Percentiles rank a stretch among this genome's conserved stretches.
These are phyloP conservation scores for Cornus kousa DNA, from an alignment of 148 eudicot species.

Conservation along the genomic window DNA sequence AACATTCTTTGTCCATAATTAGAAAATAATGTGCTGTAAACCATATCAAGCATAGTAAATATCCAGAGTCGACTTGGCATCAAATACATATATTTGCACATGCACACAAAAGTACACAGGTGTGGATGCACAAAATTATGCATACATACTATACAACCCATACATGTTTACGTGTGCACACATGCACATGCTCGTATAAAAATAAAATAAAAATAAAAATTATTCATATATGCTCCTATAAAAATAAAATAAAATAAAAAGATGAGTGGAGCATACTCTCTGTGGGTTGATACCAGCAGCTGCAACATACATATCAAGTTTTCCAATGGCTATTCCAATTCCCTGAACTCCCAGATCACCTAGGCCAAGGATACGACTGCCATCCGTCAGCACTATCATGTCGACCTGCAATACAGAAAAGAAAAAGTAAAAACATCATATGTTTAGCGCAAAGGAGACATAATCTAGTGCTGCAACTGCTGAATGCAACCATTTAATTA, in stretches of 20 bases:
- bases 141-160: not conserved
- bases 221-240: not conserved
- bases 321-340: slow-evolving; percentile 96
- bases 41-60: not conserved
- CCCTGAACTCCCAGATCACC: slow-evolving; percentile 99
- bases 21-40: not conserved
- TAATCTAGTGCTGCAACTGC: not conserved
- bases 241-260: not conserved
- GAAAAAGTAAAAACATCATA: not conserved
- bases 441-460: not conserved
- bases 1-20: not conserved
- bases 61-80: not conserved
- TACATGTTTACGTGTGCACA: not conserved
- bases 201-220: too few relatives aligned
- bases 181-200: slow-evolving; percentile 4
- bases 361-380: slow-evolving; percentile 96
- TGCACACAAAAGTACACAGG: not conserved
- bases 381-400: slow-evolving; percentile 99
- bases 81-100: not conserved
- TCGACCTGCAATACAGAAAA: slow-evolving; percentile 64
- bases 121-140: not conserved
- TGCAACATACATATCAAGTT: slow-evolving; percentile 97
- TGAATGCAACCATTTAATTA: not conserved
- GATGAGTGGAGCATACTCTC: slow-evolving; percentile 48
- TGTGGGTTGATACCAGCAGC: slow-evolving; percentile 99